phyloP scores from a whole-genome alignment of 2,329 filamentous ascomycete genomes.

The Fusarium sublunatum region DNA sequence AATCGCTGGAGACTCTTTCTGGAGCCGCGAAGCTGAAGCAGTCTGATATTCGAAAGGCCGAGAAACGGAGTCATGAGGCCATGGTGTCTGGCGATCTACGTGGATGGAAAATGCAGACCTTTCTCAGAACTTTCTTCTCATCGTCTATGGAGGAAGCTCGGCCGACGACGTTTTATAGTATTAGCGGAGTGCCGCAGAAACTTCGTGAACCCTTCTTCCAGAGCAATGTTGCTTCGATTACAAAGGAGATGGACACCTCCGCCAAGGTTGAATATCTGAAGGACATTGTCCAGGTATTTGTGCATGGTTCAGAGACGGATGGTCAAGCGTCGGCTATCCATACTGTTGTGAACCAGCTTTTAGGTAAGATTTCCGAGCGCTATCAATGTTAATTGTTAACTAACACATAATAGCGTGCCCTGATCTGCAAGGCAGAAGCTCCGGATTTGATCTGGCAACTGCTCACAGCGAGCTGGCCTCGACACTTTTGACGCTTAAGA shows the following conservation, averaged over 20 bases:
- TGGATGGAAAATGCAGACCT: constrained; percentile 60
- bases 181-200: constrained; percentile 46
- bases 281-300: constrained; percentile 51
- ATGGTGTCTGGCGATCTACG: constrained; percentile 52
- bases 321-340: constrained; percentile 60
- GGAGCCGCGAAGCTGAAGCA: constrained; percentile 44
- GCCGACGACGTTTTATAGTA: constrained; percentile 50
- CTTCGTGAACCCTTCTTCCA: constrained; percentile 50
- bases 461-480: constrained; percentile 57
- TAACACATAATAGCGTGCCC: constrained; percentile 45
- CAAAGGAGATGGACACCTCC: constrained; percentile 47
- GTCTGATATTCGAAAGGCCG: constrained; percentile 51
- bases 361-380: constrained; percentile 47
- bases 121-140: constrained; percentile 55
- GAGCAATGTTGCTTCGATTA: constrained; percentile 49
- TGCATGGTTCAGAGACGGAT: constrained; percentile 48
- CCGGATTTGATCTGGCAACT: constrained; percentile 53
- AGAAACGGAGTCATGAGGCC: constrained; percentile 50
- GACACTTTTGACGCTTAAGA: constrained; percentile 47
- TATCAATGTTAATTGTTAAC: not conserved
- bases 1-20: constrained; percentile 38
- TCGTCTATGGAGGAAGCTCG: constrained; percentile 48
- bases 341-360: constrained; percentile 55
- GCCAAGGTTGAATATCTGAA: constrained; percentile 55
- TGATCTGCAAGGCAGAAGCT: constrained; percentile 45